Conservation (phyloP, 768 basidiomycete genomes). For the Lactifluus pinguis region DNA sequence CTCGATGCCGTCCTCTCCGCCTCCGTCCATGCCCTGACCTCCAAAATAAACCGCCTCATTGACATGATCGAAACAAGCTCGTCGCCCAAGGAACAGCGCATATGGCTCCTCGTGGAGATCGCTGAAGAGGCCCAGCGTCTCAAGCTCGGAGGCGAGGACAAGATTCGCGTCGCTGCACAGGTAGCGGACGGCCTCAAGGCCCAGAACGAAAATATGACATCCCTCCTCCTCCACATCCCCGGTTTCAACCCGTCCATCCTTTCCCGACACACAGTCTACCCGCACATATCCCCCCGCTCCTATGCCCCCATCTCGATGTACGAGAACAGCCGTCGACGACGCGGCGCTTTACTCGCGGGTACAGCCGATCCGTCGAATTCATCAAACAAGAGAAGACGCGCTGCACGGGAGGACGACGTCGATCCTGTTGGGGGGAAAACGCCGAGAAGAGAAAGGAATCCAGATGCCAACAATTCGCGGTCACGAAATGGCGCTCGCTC, state of each 20-base stretch:
- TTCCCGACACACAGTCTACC: conserved; percentile 59
- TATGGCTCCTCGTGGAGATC: conserved; percentile 84
- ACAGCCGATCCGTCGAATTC: conserved; percentile 50
- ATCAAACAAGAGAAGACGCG: conserved; percentile 49
- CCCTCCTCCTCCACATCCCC: conserved; percentile 54
- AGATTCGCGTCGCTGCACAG: conserved; percentile 88
- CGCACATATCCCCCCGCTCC: conserved; percentile 62
- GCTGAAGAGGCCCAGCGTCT: conserved; percentile 88
- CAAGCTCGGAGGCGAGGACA: conserved; percentile 94
- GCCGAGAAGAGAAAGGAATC: conserved; percentile 52
- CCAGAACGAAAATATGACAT: conserved; percentile 51
- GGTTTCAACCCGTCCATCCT: conserved; percentile 50
- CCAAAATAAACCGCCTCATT: conserved; percentile 69
- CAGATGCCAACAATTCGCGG: conserved; percentile 36
- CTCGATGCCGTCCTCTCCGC: conserved; percentile 95
- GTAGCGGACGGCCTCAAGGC: conserved; percentile 81
- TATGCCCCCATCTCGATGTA: conserved; percentile 52
- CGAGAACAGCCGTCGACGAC: conserved; percentile 53
- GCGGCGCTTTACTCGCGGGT: conserved; percentile 44
- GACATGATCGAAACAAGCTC: conserved; percentile 61
- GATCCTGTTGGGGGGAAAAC: conserved; percentile 43
- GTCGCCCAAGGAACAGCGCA: conserved; percentile 58
- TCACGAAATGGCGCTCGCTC: conserved; percentile 44
- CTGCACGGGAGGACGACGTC: conserved; percentile 52
- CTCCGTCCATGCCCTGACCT: conserved; percentile 72